phyloP scores from a whole-genome alignment of 768 basidiomycete genomes.

The Leccinum subtestaceum region DNA sequence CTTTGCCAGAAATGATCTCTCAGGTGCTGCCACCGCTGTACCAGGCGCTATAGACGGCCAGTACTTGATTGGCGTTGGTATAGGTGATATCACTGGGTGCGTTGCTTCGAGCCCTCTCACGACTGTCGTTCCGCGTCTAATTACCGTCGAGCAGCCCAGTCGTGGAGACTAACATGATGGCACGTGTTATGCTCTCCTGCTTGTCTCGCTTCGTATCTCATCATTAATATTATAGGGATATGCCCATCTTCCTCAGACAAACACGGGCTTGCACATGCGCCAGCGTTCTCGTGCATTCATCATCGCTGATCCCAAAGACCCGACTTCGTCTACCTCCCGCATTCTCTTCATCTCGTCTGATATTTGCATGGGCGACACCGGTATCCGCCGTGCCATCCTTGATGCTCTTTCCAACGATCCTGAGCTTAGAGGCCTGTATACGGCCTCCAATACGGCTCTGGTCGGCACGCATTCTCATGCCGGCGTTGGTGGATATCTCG shows the following conservation, averaged over 20 bases:
- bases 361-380: slow-evolving; percentile 80
- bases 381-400: slow-evolving; percentile 68
- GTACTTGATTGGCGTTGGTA: slow-evolving; percentile 33
- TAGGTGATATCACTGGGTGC: slow-evolving; percentile 74
- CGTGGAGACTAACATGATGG: slow-evolving; percentile 85
- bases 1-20: slow-evolving; percentile 32
- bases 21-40: neutral
- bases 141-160: slow-evolving; percentile 47
- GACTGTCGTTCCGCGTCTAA: neutral
- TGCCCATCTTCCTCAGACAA: slow-evolving; percentile 60
- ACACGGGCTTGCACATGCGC: slow-evolving; percentile 76
- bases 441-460: slow-evolving; percentile 69
- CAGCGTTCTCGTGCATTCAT: slow-evolving; percentile 77
- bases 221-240: slow-evolving; percentile 49
- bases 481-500: slow-evolving; percentile 76
- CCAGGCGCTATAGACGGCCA: slow-evolving; percentile 9
- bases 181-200: slow-evolving; percentile 24
- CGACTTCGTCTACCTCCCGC: slow-evolving; percentile 47
- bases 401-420: slow-evolving; percentile 44
- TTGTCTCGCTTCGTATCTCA: neutral
- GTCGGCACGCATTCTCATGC: slow-evolving; percentile 73
- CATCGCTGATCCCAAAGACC: slow-evolving; percentile 45
- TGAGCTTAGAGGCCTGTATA: slow-evolving; percentile 63
- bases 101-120: neutral
- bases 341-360: slow-evolving; percentile 80